phyloP scores from a whole-genome alignment of 108 stramenopile species.

The Skeletonema potamos region DNA sequence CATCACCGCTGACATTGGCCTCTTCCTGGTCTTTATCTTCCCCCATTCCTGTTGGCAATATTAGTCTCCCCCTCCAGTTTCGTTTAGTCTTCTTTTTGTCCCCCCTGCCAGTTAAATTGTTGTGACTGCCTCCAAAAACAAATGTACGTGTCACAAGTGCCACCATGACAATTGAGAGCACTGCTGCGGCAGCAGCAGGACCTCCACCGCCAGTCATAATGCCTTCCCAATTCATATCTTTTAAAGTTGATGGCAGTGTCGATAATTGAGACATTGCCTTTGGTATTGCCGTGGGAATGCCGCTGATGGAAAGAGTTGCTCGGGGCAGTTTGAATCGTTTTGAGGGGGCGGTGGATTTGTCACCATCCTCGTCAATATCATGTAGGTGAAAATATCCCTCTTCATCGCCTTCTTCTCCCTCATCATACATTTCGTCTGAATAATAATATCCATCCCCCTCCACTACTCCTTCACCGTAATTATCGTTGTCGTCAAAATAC shows the following conservation, averaged over 20 bases:
- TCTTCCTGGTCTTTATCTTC: neutral
- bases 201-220: neutral
- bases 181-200: neutral
- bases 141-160: conserved; percentile 1
- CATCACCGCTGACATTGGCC: neutral
- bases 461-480: neutral
- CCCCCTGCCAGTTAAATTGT: neutral
- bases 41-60: neutral
- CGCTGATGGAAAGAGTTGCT: neutral
- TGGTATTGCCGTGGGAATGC: neutral
- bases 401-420: neutral
- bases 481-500: neutral
- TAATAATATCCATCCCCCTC: neutral
- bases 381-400: neutral
- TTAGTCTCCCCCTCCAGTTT: neutral
- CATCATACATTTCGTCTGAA: neutral
- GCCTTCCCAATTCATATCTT: neutral
- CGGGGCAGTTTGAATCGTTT: neutral
- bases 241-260: neutral
- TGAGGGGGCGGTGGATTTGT: neutral
- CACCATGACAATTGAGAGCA: neutral
- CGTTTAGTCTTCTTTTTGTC: neutral
- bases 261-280: neutral
- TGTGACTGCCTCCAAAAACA: neutral
- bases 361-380: neutral